Conservation (phyloP, 176 grass and related monocot genomes). For the sorghum (Sorghum bicolor) region DNA sequence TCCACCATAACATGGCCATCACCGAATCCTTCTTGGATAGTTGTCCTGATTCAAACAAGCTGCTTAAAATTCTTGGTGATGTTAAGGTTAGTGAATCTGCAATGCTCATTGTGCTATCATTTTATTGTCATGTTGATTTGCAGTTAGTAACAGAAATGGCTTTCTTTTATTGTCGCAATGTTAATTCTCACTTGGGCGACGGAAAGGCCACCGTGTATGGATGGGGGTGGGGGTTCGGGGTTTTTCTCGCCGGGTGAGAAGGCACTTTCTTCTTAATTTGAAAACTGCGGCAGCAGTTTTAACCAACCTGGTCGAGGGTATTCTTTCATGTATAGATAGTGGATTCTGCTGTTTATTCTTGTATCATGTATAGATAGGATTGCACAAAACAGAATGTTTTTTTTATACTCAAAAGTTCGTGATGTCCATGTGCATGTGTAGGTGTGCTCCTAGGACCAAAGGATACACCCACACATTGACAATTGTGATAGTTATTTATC, state of each 20-base stretch:
- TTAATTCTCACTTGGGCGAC: too few relatives aligned
- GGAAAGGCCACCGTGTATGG: too few relatives aligned
- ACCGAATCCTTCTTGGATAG: slow-evolving; percentile 69
- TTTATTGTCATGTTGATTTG: background rate
- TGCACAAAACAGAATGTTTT: background rate
- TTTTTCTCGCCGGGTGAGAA: too few relatives aligned
- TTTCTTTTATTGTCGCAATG: too few relatives aligned
- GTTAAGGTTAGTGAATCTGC: slow-evolving; percentile 67
- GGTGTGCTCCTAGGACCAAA: background rate
- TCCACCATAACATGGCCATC: slow-evolving; percentile 92
- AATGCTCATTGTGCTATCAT: slow-evolving; percentile 21
- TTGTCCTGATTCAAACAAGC: slow-evolving; percentile 69
- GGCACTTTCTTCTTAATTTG: too few relatives aligned
- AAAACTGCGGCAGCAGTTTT: too few relatives aligned
- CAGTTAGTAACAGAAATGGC: background rate
- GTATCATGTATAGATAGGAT: background rate
- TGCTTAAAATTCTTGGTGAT: slow-evolving; percentile 65
- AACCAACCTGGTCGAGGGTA: too few relatives aligned
- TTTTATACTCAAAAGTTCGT: background rate
- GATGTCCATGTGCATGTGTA: background rate
- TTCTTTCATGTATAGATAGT: too few relatives aligned
- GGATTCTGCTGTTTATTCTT: background rate
- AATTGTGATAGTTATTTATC: background rate
- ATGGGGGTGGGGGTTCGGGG: too few relatives aligned
- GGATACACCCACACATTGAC: background rate